Evolutionary conservation across 148 eudicot species (phyloP), one percentile per base, ranked within the genome.

Genomic region (Simmondsia chinensis): DNA sequence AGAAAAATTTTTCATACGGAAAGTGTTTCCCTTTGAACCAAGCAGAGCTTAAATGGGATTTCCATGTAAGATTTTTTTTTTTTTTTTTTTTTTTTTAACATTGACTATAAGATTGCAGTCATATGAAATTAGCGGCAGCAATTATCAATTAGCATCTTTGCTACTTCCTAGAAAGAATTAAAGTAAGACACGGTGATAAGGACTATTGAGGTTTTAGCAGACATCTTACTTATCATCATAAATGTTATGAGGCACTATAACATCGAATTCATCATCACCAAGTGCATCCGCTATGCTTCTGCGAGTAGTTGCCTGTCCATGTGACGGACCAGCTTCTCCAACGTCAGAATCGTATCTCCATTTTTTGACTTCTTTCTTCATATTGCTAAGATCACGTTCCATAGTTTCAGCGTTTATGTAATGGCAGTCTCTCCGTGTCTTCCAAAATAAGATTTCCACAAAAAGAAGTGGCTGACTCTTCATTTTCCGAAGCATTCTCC

Each of bases 401-500:
- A 86, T 66, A 50, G 77, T 65, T 27, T 78, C 94, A 36, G 73
- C 68, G 63, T 80, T 86, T 57, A 86, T 79, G 50, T 74, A 67
- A 27, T 82, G 94, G 56, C 96, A 79, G 46, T 93, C 99, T 68
- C 54, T 80, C 22, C 94, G 71, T 16, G 99, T 60, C 70, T 86
- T 93, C 82, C 77, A 77, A 59, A 86, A 86, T 48, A 93, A 73
- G 33, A 86, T 46, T 68, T 93, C 99, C 7, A 86, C 75, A 56
- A 93, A 83, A 58, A 93, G 94, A 57, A 93, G 91, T 44, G 99
- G 99, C 56, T 75, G 71, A 49, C 50, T 76, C 70, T 82, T 80
- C 96, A 93, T 75, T 80, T 79, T 93, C 39, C 82, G 68, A 23
- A 93, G 66, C 99, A 93, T 82, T 65, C 96, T 82, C 67, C 99